Conservation (phyloP, 306 rosid species). For the Acacia melanoxylon region DNA sequence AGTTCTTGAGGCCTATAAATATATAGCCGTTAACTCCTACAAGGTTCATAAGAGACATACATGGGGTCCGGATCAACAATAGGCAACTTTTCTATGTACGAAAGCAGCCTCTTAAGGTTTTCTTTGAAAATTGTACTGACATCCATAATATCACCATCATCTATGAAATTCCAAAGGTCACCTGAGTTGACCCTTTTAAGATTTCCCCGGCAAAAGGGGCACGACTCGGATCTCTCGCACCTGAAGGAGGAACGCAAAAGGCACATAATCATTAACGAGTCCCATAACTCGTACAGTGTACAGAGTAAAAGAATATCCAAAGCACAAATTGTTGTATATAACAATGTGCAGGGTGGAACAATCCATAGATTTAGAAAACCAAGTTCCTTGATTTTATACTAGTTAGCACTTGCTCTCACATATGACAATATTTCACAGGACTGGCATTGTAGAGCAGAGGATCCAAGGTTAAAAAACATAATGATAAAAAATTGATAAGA, state of each 20-base stretch:
- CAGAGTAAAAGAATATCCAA: not conserved
- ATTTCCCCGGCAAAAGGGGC: constrained; percentile 92
- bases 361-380: not conserved
- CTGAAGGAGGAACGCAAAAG: constrained; percentile 39
- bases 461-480: not conserved
- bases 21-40: constrained; percentile 44
- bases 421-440: not conserved
- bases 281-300: not conserved
- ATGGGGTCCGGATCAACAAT: constrained; percentile 61
- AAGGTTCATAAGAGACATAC: constrained; percentile 57
- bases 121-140: constrained; percentile 59
- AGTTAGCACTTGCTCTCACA: not conserved
- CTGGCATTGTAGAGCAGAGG: not conserved
- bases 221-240: constrained; percentile 74
- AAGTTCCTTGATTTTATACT: constrained; percentile 4
- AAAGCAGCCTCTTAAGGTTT: constrained; percentile 66
- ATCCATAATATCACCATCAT: constrained; percentile 58
- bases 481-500: not conserved
- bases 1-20: constrained; percentile 25
- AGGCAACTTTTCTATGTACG: constrained; percentile 76
- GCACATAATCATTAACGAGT: constrained; percentile 4
- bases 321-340: not conserved
- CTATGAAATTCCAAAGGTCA: constrained; percentile 87
- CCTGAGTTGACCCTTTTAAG: constrained; percentile 69
- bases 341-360: not conserved